Conservation (phyloP, 192 early-diverging fungal species). For the Coemansia sp. region DNA sequence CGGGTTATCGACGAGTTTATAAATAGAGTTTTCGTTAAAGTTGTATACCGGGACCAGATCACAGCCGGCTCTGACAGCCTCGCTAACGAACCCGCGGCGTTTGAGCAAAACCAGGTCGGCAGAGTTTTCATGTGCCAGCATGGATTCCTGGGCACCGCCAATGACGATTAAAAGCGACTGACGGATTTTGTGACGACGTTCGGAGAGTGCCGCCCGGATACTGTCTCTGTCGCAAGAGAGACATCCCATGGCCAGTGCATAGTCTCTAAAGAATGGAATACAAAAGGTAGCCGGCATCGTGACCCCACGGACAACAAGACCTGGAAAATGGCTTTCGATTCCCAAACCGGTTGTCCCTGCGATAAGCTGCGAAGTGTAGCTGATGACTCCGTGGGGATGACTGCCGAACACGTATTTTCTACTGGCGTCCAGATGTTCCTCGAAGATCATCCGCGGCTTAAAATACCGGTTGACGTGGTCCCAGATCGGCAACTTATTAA, state of each 20-base stretch:
- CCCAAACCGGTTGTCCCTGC: conserved; percentile 81
- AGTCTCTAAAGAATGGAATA: conserved; percentile 84
- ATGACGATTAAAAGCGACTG: conserved; percentile 75
- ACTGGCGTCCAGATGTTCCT: conserved; percentile 76
- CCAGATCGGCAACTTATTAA: conserved; percentile 67
- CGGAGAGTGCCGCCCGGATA: conserved; percentile 77
- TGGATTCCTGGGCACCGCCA: conserved; percentile 86
- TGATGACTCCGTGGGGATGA: conserved; percentile 91
- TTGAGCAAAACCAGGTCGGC: conserved; percentile 74
- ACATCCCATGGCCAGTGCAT: conserved; percentile 75
- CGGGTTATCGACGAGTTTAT: conserved; percentile 71
- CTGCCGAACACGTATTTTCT: conserved; percentile 89
- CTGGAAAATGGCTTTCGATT: conserved; percentile 74
- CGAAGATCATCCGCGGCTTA: conserved; percentile 76
- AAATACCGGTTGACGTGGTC: conserved; percentile 78
- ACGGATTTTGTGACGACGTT: conserved; percentile 55
- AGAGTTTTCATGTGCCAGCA: conserved; percentile 64
- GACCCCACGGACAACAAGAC: conserved; percentile 74
- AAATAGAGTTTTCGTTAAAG: conserved; percentile 95
- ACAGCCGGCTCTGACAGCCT: conserved; percentile 81
- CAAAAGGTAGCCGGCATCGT: conserved; percentile 83
- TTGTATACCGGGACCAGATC: conserved; percentile 84
- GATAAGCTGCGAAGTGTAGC: conserved; percentile 76
- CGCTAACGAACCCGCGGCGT: conserved; percentile 86
- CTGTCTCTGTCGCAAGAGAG: conserved; percentile 73